phyloP scores from a whole-genome alignment of 495 filamentous ascomycete species.

The Usnea hakonensis region DNA sequence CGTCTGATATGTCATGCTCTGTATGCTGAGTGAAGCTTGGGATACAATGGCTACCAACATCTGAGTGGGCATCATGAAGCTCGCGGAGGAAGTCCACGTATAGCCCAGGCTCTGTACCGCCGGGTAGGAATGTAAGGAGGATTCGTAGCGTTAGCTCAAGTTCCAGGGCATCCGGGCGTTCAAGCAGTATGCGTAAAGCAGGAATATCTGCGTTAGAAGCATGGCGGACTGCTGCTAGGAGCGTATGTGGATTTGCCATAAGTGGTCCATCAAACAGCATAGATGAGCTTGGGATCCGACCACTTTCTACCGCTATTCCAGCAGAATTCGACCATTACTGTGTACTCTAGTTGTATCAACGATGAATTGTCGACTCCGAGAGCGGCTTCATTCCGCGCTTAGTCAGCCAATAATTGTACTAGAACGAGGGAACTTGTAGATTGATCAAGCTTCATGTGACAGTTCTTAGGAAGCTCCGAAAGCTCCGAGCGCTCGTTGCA shows the following conservation, averaged over 20 bases:
- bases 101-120: conserved; percentile 55
- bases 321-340: not conserved
- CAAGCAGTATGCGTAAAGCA: conserved; percentile 53
- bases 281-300: too few relatives aligned
- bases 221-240: conserved; percentile 41
- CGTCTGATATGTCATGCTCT: conserved; percentile 45
- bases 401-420: too few relatives aligned
- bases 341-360: not conserved
- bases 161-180: conserved; percentile 50
- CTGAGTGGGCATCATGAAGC: conserved; percentile 25
- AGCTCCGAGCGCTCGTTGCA: too few relatives aligned
- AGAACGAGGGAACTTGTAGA: too few relatives aligned
- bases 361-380: not conserved
- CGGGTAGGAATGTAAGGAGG: conserved; percentile 77
- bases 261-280: not conserved
- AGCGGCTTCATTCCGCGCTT: not conserved
- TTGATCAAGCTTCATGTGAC: too few relatives aligned
- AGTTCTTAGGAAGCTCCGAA: too few relatives aligned
- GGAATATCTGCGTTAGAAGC: conserved; percentile 50
- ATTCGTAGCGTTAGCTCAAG: conserved; percentile 68
- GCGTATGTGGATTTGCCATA: conserved; percentile 28
- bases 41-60: not conserved
- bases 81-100: conserved; percentile 57
- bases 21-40: not conserved
- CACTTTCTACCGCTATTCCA: not conserved